phyloP scores from a whole-genome alignment of 305 asterid genomes.

The Plantago coronopus region DNA sequence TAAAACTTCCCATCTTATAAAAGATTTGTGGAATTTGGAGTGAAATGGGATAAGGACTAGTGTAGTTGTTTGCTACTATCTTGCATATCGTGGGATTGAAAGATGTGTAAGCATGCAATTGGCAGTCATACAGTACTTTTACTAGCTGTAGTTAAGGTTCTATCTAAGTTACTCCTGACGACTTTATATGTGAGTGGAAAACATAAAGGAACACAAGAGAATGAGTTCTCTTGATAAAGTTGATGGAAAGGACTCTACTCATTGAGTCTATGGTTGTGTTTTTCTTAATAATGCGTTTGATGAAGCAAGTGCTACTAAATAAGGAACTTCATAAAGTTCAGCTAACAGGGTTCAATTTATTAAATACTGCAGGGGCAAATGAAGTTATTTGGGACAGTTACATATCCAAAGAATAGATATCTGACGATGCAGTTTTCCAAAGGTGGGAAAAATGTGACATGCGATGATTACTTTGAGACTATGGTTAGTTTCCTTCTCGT shows the following conservation, averaged over 20 bases:
- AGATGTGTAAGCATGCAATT: too few relatives aligned
- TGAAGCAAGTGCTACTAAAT: conserved; percentile 4
- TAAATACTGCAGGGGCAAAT: conserved; percentile 62
- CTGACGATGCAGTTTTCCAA: conserved; percentile 78
- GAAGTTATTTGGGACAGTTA: conserved; percentile 87
- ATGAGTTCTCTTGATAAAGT: too few relatives aligned
- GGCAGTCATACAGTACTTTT: too few relatives aligned
- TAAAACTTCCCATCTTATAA: too few relatives aligned
- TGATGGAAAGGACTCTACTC: background rate
- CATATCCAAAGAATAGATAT: conserved; percentile 78
- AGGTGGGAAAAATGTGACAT: conserved; percentile 79
- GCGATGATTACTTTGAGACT: conserved; percentile 80
- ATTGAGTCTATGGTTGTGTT: background rate
- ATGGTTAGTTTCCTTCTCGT: conserved; percentile 47
- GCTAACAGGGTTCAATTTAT: conserved; percentile 15
- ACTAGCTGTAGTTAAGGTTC: too few relatives aligned
- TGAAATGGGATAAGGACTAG: too few relatives aligned
- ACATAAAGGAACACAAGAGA: too few relatives aligned
- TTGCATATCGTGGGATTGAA: too few relatives aligned
- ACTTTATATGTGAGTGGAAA: too few relatives aligned
- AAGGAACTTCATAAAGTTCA: background rate
- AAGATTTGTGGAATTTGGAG: too few relatives aligned
- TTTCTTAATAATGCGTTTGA: conserved; percentile 3
- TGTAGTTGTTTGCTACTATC: too few relatives aligned
- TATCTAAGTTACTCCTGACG: too few relatives aligned